Conservation (phyloP, 208 protist species). For the Trypanosoma lewisi region DNA sequence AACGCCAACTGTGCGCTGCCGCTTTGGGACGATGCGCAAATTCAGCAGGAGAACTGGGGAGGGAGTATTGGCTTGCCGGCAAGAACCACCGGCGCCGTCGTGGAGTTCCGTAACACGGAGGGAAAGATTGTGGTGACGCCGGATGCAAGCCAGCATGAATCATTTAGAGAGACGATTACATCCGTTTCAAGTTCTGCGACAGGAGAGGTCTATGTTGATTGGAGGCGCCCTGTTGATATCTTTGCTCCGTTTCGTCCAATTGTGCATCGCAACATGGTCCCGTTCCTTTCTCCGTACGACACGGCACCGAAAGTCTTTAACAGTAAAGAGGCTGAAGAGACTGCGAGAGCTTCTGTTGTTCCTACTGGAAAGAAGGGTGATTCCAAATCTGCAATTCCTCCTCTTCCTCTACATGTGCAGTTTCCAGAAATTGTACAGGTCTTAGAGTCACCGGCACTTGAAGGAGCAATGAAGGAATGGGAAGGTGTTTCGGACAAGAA, state of each 20-base stretch:
- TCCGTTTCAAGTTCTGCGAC: not conserved
- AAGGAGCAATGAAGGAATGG: slow-evolving; percentile 40
- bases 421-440: slow-evolving; percentile 76
- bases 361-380: slow-evolving; percentile 21
- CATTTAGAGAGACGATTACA: slow-evolving; percentile 21
- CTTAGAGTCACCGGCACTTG: slow-evolving; percentile 45
- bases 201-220: slow-evolving; percentile 32
- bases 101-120: slow-evolving; percentile 20
- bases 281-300: slow-evolving; percentile 79
- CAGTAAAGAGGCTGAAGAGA: slow-evolving; percentile 35
- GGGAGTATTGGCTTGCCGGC: slow-evolving; percentile 31
- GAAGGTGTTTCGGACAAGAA: slow-evolving; percentile 26
- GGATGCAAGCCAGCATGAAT: slow-evolving; percentile 1
- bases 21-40: slow-evolving; percentile 72
- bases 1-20: slow-evolving; percentile 34
- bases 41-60: slow-evolving; percentile 82
- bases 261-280: slow-evolving; percentile 83
- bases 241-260: slow-evolving; percentile 87
- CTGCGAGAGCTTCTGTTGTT: not conserved
- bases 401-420: slow-evolving; percentile 43
- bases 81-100: not conserved
- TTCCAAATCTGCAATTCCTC: slow-evolving; percentile 21
- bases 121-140: slow-evolving; percentile 16
- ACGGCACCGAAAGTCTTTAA: slow-evolving; percentile 32
- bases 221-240: slow-evolving; percentile 68